A percentile compares a stretch with the other conserved stretches of the same genome.
Conservation (phyloP, 1,139 yeast genomes). For the Candida neerlandica region DNA sequence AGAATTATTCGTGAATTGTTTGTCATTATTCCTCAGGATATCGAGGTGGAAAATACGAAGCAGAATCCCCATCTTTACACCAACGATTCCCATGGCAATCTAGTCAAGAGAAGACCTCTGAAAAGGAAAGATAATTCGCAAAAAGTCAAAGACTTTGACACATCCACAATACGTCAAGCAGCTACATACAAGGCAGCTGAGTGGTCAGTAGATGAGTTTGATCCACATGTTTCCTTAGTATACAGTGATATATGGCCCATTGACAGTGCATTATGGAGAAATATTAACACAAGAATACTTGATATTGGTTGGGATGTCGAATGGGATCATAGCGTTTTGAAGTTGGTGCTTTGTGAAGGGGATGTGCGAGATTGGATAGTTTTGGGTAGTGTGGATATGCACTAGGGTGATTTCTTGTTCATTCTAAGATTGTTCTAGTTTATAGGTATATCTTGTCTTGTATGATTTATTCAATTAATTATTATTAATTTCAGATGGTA, state of each 20-base stretch:
- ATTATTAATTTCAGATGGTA: no score
- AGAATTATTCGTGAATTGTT: conserved; percentile 70
- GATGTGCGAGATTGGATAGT: conserved; percentile 72
- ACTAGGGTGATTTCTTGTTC: conserved; percentile 15
- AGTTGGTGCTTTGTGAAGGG: conserved; percentile 75
- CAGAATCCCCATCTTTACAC: conserved; percentile 46
- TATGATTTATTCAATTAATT: no score
- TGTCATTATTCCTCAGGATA: conserved; percentile 47
- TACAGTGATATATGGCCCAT: conserved; percentile 70
- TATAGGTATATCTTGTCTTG: no score
- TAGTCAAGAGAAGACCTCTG: conserved; percentile 28
- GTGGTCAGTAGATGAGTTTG: conserved; percentile 63
- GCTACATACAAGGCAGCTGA: conserved; percentile 44
- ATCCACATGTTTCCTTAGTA: conserved; percentile 75
- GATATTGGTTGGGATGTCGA: conserved; percentile 55
- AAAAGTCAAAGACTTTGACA: conserved; percentile 27
- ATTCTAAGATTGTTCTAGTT: no score
- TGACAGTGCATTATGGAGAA: conserved; percentile 68
- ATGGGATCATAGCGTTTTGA: conserved; percentile 72
- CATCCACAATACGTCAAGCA: conserved; percentile 26
- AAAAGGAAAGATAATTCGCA: conserved; percentile 20
- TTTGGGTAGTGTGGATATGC: conserved; percentile 59
- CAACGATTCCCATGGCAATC: conserved; percentile 35
- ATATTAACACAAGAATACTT: conserved; percentile 67
- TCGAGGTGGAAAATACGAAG: conserved; percentile 37